Conservation (phyloP, 1,139 yeast species). For the Suzukiozyma palmioleophila region DNA sequence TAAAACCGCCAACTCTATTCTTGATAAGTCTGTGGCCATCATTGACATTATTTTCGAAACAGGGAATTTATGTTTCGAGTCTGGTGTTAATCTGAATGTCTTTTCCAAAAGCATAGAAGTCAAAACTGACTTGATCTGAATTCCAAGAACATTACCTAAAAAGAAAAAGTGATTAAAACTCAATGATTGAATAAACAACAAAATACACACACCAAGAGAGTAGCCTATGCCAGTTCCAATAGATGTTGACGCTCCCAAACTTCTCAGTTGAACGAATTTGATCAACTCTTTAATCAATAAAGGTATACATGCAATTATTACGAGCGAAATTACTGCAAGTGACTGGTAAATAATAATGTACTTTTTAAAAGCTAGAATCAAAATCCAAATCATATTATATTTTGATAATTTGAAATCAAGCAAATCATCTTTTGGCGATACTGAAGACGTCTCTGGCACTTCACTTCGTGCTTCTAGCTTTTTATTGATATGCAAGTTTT, state of each 20-base stretch:
- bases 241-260: conserved; percentile 17
- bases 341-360: conserved; percentile 21
- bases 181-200: conserved; percentile 17
- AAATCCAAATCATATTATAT: conserved; percentile 13
- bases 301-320: conserved; percentile 21
- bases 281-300: conserved; percentile 27
- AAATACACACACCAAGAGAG: conserved; percentile 22
- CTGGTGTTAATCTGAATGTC: conserved; percentile 57
- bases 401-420: conserved; percentile 21
- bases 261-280: conserved; percentile 21
- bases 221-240: conserved; percentile 31
- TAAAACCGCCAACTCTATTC: conserved; percentile 33
- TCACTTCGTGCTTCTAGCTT: conserved; percentile 26
- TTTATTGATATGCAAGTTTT: conserved; percentile 15
- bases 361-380: conserved; percentile 26
- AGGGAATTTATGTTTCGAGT: conserved; percentile 56
- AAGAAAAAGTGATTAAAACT: conserved; percentile 27
- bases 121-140: conserved; percentile 60
- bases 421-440: conserved; percentile 21
- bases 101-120: conserved; percentile 66
- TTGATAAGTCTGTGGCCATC: conserved; percentile 34
- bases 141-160: conserved; percentile 46
- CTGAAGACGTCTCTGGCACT: conserved; percentile 17
- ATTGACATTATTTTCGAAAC: conserved; percentile 62
- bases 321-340: conserved; percentile 15